These are phyloP conservation scores for Magnaporthiopsis incrustans DNA, from an alignment of 2,329 filamentous ascomycete genomes.

Conservation along the genomic window DNA sequence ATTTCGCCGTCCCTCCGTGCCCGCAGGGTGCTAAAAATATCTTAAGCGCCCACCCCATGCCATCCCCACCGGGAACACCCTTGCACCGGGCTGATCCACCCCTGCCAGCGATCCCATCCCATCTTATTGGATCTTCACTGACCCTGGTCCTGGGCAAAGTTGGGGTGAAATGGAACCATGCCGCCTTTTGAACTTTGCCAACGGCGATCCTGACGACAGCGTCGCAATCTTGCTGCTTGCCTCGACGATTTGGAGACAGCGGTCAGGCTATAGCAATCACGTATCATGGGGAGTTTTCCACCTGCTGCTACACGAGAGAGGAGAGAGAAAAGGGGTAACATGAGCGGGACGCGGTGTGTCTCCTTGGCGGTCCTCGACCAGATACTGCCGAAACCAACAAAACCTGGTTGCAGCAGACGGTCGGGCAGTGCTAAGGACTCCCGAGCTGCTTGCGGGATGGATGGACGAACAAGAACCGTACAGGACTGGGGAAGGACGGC, in stretches of 20 bases:
- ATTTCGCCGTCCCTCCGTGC: not conserved
- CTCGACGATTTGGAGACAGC: not conserved
- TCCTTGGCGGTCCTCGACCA: not conserved
- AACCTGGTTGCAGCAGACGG: too few relatives aligned
- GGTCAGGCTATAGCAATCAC: not conserved
- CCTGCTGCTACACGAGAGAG: not conserved
- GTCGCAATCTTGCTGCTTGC: not conserved
- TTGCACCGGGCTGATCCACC: not conserved
- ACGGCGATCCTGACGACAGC: too few relatives aligned
- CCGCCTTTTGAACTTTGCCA: too few relatives aligned
- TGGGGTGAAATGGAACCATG: not conserved
- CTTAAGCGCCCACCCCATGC: not conserved
- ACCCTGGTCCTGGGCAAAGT: not conserved
- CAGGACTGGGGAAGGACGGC: not conserved
- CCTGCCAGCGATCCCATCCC: not conserved
- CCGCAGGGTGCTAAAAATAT: not conserved
- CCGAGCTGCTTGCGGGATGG: not conserved
- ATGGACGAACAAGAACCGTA: not conserved
- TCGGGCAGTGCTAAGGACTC: not conserved
- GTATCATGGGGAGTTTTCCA: not conserved
- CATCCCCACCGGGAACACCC: not conserved
- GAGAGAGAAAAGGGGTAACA: not conserved
- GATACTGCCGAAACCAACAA: too few relatives aligned
- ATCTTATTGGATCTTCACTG: not conserved
- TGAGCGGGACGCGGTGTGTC: not conserved